Evolutionary conservation across 805 yeast genomes (phyloP), one percentile per base, ranked within the genome.

Genomic region (Danielia reshetovae): DNA sequence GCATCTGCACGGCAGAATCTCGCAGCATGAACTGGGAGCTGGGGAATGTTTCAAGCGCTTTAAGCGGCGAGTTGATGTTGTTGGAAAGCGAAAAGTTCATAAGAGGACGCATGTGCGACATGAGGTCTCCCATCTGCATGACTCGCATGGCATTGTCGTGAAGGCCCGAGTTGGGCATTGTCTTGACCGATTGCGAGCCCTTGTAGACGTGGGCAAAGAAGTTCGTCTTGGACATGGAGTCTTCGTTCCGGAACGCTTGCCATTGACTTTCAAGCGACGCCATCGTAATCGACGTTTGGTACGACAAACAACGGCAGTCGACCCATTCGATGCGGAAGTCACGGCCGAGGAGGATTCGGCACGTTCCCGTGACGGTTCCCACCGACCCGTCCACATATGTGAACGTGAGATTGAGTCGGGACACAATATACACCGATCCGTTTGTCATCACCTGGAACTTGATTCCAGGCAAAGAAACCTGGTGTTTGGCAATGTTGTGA

Each of bases 61-160:
- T 72, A 27, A 76, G 40, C 0, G 88, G 85, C 22, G 80, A 73
- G 5, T 56, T 56, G 3, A 73, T 65, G 17, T 74, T 67, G 21
- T 64, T 63, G 5, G 69, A 57, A 37, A 65, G 61, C 7, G 84
- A 72, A 45, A 69, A 76, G 8, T 69, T 62, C 77, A 85, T 78
- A 36, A 87, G 60, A 5, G 83, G 78, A 36, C 74, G 72, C 43
- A 86, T 66, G 41, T 77, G 75, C 0, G 87, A 70, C 86, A 87
- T 82, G 7, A 81, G 81, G 55, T 85, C 93, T 27, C 87, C 74
- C 4, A 84, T 75, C 55, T 85, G 90, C 60, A 86, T 59, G 15
- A 80, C 68, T 39, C 90, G 63, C 76, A 85, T 73, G 5, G 85
- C 78, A 25, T 72, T 71, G 33, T 74, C 79, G 35, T 77, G 79